These are phyloP conservation scores for Ceriops decandra DNA, from an alignment of 345 rosid genomes.

Conservation along the genomic window DNA sequence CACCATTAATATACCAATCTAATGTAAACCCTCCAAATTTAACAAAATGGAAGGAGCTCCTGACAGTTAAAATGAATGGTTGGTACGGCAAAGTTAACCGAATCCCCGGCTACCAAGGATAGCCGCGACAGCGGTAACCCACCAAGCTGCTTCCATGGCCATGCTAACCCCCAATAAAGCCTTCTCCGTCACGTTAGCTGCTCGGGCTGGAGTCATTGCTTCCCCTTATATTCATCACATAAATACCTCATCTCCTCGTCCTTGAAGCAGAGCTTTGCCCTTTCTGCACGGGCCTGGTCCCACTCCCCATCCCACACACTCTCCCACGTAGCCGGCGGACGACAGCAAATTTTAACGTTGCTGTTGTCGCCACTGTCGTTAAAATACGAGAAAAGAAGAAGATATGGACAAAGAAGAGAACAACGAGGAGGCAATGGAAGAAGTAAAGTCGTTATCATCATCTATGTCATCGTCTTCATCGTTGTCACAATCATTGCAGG, in stretches of 20 bases:
- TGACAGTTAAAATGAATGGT: constrained; percentile 13
- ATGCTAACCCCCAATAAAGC: too few relatives aligned
- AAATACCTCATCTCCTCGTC: too few relatives aligned
- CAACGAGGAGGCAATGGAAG: too few relatives aligned
- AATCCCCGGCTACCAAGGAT: background rate
- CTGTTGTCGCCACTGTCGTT: too few relatives aligned
- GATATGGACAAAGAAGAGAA: too few relatives aligned
- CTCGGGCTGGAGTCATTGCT: background rate
- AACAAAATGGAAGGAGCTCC: background rate
- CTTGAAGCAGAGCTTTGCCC: too few relatives aligned
- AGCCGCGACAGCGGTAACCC: constrained; percentile 8
- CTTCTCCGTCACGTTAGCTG: background rate
- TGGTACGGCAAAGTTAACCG: background rate
- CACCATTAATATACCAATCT: background rate
- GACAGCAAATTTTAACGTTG: too few relatives aligned
- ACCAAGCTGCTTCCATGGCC: background rate
- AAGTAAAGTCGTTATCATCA: constrained; percentile 11
- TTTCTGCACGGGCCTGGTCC: too few relatives aligned
- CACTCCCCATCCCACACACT: too few relatives aligned
- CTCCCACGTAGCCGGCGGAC: too few relatives aligned
- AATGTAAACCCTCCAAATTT: constrained; percentile 12
- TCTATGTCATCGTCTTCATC: constrained; percentile 26
- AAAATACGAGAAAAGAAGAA: too few relatives aligned
- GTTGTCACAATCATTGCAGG: constrained; percentile 5
- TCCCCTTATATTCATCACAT: too few relatives aligned